A percentile compares a stretch with the other conserved stretches of the same genome.
Conservation (phyloP, 2,329 filamentous ascomycete genomes). For the Alternaria longipes region DNA sequence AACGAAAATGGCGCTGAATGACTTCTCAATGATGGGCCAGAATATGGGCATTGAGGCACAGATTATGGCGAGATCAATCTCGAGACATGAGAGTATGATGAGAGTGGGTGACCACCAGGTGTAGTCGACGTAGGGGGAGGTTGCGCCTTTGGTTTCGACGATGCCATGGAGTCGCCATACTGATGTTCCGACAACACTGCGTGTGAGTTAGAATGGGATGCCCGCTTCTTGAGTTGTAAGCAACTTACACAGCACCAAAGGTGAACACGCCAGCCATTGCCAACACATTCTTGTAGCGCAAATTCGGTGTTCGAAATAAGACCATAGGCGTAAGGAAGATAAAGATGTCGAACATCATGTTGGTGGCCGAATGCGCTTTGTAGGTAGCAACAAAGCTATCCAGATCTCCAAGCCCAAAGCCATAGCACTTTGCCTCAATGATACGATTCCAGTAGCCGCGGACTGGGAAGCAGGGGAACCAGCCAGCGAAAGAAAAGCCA, state of each 20-base stretch:
- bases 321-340: constrained; percentile 45
- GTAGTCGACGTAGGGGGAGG: constrained; percentile 44
- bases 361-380: constrained; percentile 40
- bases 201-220: constrained; percentile 15
- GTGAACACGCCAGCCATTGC: constrained; percentile 44
- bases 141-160: constrained; percentile 36
- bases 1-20: constrained; percentile 42
- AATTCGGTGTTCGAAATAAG: constrained; percentile 38
- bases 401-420: constrained; percentile 33
- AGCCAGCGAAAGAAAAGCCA: constrained; percentile 39
- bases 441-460: constrained; percentile 35
- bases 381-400: constrained; percentile 37
- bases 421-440: constrained; percentile 38
- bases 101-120: constrained; percentile 42
- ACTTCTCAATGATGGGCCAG: constrained; percentile 45
- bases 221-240: no score
- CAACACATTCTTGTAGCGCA: constrained; percentile 40
- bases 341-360: constrained; percentile 49
- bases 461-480: constrained; percentile 46
- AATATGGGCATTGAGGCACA: constrained; percentile 50
- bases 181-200: constrained; percentile 42
- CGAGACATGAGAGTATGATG: constrained; percentile 43
- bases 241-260: constrained; percentile 45
- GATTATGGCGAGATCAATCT: constrained; percentile 47
- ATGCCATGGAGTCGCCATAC: constrained; percentile 46